These are phyloP conservation scores for Pholiota microspora DNA, from an alignment of 768 basidiomycete genomes.

Conservation along the genomic window DNA sequence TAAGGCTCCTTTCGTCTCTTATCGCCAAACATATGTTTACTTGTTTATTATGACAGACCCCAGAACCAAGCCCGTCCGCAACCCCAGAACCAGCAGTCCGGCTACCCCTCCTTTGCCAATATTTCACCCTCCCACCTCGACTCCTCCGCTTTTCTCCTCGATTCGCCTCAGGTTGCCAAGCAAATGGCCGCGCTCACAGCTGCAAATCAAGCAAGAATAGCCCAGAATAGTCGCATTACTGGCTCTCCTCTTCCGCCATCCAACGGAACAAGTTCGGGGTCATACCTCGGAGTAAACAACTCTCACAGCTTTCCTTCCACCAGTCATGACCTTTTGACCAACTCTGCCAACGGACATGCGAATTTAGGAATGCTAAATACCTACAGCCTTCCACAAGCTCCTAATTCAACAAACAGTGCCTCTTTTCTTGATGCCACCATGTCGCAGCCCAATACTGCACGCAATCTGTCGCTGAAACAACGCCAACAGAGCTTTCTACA, in stretches of 20 bases:
- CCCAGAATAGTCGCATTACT: slow-evolving; percentile 45
- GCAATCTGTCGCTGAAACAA: slow-evolving; percentile 44
- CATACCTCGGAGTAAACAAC: slow-evolving; percentile 65
- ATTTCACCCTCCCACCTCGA: slow-evolving; percentile 33
- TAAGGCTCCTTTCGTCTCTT: slow-evolving; percentile 22
- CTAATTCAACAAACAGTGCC: slow-evolving; percentile 32
- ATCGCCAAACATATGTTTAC: slow-evolving; percentile 1
- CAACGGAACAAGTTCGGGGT: slow-evolving; percentile 64
- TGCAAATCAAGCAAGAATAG: slow-evolving; percentile 57
- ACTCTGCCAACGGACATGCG: slow-evolving; percentile 34
- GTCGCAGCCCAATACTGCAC: slow-evolving; percentile 32
- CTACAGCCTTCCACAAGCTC: slow-evolving; percentile 34
- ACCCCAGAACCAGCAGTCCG: slow-evolving; percentile 28
- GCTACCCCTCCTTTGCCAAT: slow-evolving; percentile 30
- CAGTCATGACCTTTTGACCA: slow-evolving; percentile 41
- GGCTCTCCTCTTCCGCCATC: slow-evolving; percentile 32
- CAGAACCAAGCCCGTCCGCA: slow-evolving; percentile 24
- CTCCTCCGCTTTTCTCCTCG: slow-evolving; percentile 47
- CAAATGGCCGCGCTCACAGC: slow-evolving; percentile 79
- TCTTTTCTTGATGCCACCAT: slow-evolving; percentile 44
- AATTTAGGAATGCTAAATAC: slow-evolving; percentile 45
- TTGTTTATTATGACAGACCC: slow-evolving; percentile 11
- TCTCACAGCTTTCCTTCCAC: slow-evolving; percentile 40
- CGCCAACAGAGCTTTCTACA: slow-evolving; percentile 60
- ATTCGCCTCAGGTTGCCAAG: slow-evolving; percentile 68